phyloP scores from a whole-genome alignment of 805 yeast species.

The Metschnikowia henanensis region DNA sequence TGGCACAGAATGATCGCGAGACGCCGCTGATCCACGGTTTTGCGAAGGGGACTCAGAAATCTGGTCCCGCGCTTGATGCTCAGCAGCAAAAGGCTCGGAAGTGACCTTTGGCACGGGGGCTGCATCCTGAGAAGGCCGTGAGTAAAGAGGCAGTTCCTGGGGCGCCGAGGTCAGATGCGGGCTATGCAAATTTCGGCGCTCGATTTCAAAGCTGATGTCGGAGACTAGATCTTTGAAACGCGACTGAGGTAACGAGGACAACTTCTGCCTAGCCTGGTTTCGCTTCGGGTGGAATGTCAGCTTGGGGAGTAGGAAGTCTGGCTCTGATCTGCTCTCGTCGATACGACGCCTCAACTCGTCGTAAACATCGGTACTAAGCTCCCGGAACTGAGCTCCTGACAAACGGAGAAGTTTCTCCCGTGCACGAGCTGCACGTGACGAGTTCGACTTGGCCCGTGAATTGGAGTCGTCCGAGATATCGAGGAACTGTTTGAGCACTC shows the following conservation, averaged over 20 bases:
- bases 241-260: slow-evolving; percentile 77
- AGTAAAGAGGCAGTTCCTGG: slow-evolving; percentile 2
- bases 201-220: slow-evolving; percentile 86
- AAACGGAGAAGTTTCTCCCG: slow-evolving; percentile 81
- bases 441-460: slow-evolving; percentile 40
- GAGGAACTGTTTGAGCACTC: slow-evolving; percentile 50
- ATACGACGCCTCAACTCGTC: slow-evolving; percentile 87
- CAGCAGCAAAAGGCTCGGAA: slow-evolving; percentile 5
- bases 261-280: slow-evolving; percentile 91
- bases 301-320: slow-evolving; percentile 67
- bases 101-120: background rate
- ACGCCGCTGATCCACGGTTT: background rate
- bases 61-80: background rate
- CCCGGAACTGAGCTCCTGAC: slow-evolving; percentile 80
- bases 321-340: slow-evolving; percentile 55
- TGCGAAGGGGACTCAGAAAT: slow-evolving; percentile 1
- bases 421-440: slow-evolving; percentile 75
- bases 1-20: background rate
- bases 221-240: slow-evolving; percentile 88
- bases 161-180: slow-evolving; percentile 9
- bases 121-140: background rate
- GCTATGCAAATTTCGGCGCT: slow-evolving; percentile 63
- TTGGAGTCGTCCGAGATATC: slow-evolving; percentile 47
- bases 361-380: slow-evolving; percentile 89
- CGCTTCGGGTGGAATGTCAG: slow-evolving; percentile 85